Percentiles rank a stretch among this genome's conserved stretches.
Evolutionary conservation across 1,284 basidiomycete genomes (phyloP).

Genomic region (Porodaedalea pini): DNA sequence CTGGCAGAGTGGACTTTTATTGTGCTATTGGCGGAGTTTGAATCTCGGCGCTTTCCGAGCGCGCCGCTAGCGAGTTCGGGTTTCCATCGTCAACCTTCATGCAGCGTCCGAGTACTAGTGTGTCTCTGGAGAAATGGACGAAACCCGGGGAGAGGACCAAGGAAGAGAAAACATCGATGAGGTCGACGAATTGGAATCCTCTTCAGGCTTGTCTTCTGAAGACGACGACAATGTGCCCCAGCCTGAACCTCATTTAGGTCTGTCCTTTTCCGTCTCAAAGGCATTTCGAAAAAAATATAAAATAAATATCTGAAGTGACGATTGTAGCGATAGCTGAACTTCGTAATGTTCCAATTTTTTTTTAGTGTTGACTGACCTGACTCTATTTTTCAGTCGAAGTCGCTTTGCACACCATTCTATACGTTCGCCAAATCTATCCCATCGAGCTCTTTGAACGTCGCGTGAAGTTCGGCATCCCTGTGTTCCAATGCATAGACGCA

Average conservation of each 20-base stretch:
- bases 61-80: no score
- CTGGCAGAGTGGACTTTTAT: not conserved
- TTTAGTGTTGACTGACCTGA: not conserved
- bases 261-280: not conserved
- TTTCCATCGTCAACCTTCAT: no score
- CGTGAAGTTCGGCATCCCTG: constrained; percentile 85
- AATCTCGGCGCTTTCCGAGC: not conserved
- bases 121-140: not conserved
- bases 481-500: constrained; percentile 90
- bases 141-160: not conserved
- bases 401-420: constrained; percentile 88
- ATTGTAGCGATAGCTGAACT: constrained; percentile 1
- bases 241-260: not conserved
- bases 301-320: not conserved
- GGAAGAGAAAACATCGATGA: not conserved
- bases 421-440: constrained; percentile 87
- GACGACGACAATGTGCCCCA: not conserved
- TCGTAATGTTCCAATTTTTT: not conserved
- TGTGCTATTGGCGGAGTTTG: not conserved
- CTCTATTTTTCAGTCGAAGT: constrained; percentile 71
- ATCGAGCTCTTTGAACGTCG: constrained; percentile 81
- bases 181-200: not conserved
- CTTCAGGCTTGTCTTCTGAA: not conserved
- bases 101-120: no score
- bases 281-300: not conserved